Base-by-base conservation (phyloP, 179 eudicot genomes). In the Patellifolia procumbens region DNA sequence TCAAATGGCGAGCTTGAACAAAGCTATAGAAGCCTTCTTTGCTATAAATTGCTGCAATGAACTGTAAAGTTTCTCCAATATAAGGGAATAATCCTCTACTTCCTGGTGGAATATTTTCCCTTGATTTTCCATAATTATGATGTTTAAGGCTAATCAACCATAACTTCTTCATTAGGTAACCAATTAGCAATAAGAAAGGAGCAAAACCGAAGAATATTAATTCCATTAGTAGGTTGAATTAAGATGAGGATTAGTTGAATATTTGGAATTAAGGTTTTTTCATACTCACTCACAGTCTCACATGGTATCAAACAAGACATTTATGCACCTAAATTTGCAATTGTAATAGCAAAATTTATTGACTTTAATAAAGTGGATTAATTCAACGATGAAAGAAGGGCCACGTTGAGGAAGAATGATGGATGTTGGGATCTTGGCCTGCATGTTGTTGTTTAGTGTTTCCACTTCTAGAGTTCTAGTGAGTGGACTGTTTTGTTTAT, bases 51-150 rank as follows among this genome's bases (percentile, higher is more conserved):
- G 81, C 78, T 37, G 78, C 78, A 52, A 81, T 60, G 55, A 81
- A 77, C 4, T 81, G 84, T 20, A 81, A 73, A 34, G 84, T 77
- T 32, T 81, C 84, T 60, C 84, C 84, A 73, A 81, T 2, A 60
- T 68, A 64, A 63, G 84, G 81, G 32, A 77, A 20, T n/a, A 68
- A 1, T 29, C 72, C 74, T 77, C 68, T 81, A 37, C 78, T 81
- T 61, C 84, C 81, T 37, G 84, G 81, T 13, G 84, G 84, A 11
- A 28, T 70, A 31, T 68, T 63, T 6, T 32, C 8, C 12, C 42
- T 68, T 49, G 62, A 59, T 52, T 29, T 72, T 58, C 67, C 80
- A 72, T 71, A 35, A 51, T 73, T 24, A 60, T 4, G 10, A 10
- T 20, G 12, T 22, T 45, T 9, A 58, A 49, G 10, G 43, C n/a